phyloP scores from a whole-genome alignment of 2,329 filamentous ascomycete genomes.

The Calonectria henricotiae region DNA sequence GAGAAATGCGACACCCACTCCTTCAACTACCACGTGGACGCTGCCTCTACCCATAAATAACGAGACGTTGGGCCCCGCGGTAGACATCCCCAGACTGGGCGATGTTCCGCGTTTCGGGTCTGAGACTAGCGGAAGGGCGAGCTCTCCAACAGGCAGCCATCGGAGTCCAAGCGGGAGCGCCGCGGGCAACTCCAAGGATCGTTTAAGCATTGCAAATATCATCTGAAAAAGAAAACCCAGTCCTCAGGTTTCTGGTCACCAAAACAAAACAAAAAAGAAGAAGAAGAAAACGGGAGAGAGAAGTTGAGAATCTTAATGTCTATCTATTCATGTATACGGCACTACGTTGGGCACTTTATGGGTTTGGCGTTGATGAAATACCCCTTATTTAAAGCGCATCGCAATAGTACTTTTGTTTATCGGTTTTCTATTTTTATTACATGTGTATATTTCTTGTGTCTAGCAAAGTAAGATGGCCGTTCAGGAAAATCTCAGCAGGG shows the following conservation, averaged over 20 bases:
- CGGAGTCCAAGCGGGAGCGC: conserved; percentile 45
- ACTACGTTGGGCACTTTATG: conserved; percentile 7
- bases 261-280: background rate
- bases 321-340: conserved; percentile 36
- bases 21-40: conserved; percentile 57
- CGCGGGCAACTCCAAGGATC: conserved; percentile 51
- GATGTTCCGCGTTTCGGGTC: conserved; percentile 55
- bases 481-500: background rate
- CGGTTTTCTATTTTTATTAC: background rate
- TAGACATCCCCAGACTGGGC: conserved; percentile 52
- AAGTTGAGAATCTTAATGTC: conserved; percentile 45
- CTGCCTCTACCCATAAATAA: conserved; percentile 58
- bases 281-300: conserved; percentile 16
- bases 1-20: conserved; percentile 52
- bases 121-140: conserved; percentile 52
- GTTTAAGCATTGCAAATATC: conserved; percentile 65
- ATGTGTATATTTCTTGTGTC: background rate
- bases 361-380: conserved; percentile 29
- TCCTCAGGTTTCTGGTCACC: too few relatives aligned
- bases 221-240: conserved; percentile 53
- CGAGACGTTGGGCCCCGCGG: conserved; percentile 53
- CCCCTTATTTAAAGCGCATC: conserved; percentile 30
- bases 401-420: conserved; percentile 15
- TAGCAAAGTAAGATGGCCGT: background rate
- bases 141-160: conserved; percentile 51